Evolutionary conservation across 805 yeast species (phyloP).

Genomic region (Hanseniaspora occidentalis): DNA sequence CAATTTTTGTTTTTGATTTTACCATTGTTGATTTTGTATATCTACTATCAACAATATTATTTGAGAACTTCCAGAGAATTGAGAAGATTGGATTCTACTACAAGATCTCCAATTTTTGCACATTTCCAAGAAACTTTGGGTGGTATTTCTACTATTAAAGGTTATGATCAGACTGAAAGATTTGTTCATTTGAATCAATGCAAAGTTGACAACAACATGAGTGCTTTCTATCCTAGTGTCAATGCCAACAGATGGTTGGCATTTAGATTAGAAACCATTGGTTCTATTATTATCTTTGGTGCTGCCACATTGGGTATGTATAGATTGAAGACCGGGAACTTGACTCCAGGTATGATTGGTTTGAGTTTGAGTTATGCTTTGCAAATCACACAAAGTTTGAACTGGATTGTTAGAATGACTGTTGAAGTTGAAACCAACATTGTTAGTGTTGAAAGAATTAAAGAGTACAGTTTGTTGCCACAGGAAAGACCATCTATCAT

Average conservation of each 20-base stretch:
- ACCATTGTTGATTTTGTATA: conserved; percentile 56
- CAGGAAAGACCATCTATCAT: conserved; percentile 77
- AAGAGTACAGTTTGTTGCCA: conserved; percentile 68
- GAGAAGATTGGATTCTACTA: conserved; percentile 69
- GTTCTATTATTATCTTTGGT: conserved; percentile 76
- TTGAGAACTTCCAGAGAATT: conserved; percentile 69
- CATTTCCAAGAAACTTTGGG: conserved; percentile 73
- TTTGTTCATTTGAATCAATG: conserved; percentile 52
- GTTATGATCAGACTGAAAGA: conserved; percentile 53
- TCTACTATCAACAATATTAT: conserved; percentile 66
- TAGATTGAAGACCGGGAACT: conserved; percentile 50
- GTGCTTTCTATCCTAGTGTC: conserved; percentile 84
- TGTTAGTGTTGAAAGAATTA: conserved; percentile 89
- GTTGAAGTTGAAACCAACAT: conserved; percentile 97
- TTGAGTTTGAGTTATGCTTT: conserved; percentile 85
- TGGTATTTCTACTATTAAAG: conserved; percentile 67
- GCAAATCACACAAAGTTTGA: conserved; percentile 83
- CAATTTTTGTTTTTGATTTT: conserved; percentile 58
- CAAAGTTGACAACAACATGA: conserved; percentile 75
- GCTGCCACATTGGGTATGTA: conserved; percentile 75
- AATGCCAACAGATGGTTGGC: conserved; percentile 97
- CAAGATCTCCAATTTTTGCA: conserved; percentile 71
- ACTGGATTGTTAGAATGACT: conserved; percentile 98
- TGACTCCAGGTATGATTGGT: conserved; percentile 90
- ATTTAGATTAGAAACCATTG: conserved; percentile 81